phyloP scores from a whole-genome alignment of 306 rosid species.

The Cyamopsis tetragonoloba region DNA sequence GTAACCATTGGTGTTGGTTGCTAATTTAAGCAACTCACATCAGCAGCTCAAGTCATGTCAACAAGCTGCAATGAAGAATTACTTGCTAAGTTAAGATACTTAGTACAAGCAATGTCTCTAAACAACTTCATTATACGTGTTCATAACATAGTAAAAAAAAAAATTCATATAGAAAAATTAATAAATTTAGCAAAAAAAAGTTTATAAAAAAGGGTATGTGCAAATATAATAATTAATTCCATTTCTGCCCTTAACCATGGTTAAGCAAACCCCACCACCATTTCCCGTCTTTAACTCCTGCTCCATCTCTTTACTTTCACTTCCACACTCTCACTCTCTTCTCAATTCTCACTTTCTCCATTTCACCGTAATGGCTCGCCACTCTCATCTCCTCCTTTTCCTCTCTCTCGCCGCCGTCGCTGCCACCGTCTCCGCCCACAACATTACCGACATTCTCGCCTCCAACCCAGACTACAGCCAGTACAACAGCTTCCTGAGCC shows the following conservation, averaged over 20 bases:
- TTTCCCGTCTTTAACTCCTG: constrained; percentile 2
- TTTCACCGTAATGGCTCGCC: constrained; percentile 39
- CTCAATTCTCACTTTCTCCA: neutral
- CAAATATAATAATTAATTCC: neutral
- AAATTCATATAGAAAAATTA: too few relatives aligned
- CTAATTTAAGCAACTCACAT: too few relatives aligned
- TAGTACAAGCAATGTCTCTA: too few relatives aligned
- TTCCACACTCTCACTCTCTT: neutral
- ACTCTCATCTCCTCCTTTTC: neutral
- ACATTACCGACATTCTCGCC: constrained; percentile 79
- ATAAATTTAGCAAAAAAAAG: too few relatives aligned
- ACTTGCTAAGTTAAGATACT: too few relatives aligned
- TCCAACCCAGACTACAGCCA: constrained; percentile 51
- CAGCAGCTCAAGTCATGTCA: too few relatives aligned
- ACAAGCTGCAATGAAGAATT: too few relatives aligned
- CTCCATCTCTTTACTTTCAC: neutral
- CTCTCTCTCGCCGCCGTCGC: constrained; percentile 20
- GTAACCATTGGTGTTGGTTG: too few relatives aligned
- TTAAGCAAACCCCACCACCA: constrained; percentile 20
- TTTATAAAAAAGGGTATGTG: too few relatives aligned
- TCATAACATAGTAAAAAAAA: too few relatives aligned
- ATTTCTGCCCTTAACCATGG: constrained; percentile 31
- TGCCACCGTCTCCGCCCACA: constrained; percentile 64
- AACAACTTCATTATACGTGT: too few relatives aligned
- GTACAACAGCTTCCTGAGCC: constrained; percentile 48